Percentiles rank a stretch among this genome's conserved stretches.
These are phyloP conservation scores for Talaromyces piceae DNA, from an alignment of 2,329 filamentous ascomycete species.

Conservation along the genomic window DNA sequence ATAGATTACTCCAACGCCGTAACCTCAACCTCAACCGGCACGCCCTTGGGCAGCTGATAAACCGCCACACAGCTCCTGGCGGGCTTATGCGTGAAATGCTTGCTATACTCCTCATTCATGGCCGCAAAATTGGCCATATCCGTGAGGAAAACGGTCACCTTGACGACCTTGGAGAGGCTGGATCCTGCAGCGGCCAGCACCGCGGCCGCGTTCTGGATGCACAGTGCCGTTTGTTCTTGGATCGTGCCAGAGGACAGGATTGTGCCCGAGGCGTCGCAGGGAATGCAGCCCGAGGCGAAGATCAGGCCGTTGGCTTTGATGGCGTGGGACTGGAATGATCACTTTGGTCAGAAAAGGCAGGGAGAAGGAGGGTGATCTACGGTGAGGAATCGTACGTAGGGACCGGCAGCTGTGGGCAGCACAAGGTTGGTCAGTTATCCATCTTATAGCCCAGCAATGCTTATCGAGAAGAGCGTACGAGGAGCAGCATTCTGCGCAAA, in stretches of 20 bases:
- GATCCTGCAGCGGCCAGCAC: conserved; percentile 78
- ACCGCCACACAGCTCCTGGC: conserved; percentile 58
- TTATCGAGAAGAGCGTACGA: conserved; percentile 27
- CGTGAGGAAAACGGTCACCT: conserved; percentile 81
- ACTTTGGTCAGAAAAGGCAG: neutral
- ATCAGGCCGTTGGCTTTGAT: conserved; percentile 61
- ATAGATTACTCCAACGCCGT: conserved; percentile 50
- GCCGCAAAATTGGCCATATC: conserved; percentile 84
- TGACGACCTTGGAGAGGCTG: conserved; percentile 71
- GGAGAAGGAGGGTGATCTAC: neutral
- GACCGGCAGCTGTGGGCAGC: conserved; percentile 28
- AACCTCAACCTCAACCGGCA: conserved; percentile 59
- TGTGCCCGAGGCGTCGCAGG: conserved; percentile 54
- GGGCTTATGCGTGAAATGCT: conserved; percentile 61
- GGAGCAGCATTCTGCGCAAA: conserved; percentile 39
- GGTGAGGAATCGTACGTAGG: conserved; percentile 30
- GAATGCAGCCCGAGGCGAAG: conserved; percentile 71
- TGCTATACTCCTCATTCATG: conserved; percentile 67
- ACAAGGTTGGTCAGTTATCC: conserved; percentile 1
- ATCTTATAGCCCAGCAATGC: neutral
- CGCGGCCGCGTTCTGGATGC: conserved; percentile 72
- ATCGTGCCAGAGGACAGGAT: conserved; percentile 55
- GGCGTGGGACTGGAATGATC: conserved; percentile 43
- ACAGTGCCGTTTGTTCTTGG: conserved; percentile 61
- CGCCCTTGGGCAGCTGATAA: conserved; percentile 55